Evolutionary conservation across 2,329 filamentous ascomycete genomes (phyloP).

Genomic region (Aureobasidium sp.): DNA sequence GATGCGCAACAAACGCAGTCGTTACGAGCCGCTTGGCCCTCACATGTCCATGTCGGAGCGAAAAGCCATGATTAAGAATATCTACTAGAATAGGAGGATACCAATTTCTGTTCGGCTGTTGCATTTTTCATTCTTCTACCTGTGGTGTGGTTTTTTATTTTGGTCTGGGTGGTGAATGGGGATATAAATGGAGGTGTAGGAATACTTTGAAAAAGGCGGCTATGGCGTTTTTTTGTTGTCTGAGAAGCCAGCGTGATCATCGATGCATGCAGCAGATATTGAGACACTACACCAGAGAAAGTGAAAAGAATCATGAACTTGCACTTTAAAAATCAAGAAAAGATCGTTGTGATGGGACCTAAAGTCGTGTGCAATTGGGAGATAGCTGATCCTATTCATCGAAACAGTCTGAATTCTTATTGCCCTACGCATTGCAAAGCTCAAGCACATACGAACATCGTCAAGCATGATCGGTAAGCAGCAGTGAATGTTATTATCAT

Average conservation of each 20-base stretch:
- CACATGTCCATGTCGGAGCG: conserved; percentile 1
- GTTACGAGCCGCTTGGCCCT: conserved; percentile 7
- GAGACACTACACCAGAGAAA: not conserved
- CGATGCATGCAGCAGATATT: not conserved
- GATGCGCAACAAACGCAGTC: not conserved
- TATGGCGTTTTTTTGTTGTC: not conserved
- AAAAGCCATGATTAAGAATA: not conserved
- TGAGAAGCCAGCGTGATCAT: not conserved
- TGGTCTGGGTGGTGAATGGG: not conserved
- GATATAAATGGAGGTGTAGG: not conserved
- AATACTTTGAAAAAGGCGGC: not conserved
- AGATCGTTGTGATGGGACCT: not conserved
- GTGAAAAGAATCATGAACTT: not conserved
- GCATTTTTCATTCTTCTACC: not conserved
- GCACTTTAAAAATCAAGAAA: not conserved
- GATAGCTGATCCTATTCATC: too few species aligned
- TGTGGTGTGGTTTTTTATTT: not conserved
- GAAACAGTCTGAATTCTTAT: too few species aligned
- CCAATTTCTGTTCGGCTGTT: not conserved
- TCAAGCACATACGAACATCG: too few species aligned
- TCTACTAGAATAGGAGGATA: not conserved
- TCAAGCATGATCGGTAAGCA: not conserved
- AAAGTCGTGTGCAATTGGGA: too few species aligned
- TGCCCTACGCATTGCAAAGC: too few species aligned
- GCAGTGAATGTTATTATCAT: not conserved